These are phyloP conservation scores for Clarkia xantiana DNA, from an alignment of 345 rosid genomes.

Conservation along the genomic window DNA sequence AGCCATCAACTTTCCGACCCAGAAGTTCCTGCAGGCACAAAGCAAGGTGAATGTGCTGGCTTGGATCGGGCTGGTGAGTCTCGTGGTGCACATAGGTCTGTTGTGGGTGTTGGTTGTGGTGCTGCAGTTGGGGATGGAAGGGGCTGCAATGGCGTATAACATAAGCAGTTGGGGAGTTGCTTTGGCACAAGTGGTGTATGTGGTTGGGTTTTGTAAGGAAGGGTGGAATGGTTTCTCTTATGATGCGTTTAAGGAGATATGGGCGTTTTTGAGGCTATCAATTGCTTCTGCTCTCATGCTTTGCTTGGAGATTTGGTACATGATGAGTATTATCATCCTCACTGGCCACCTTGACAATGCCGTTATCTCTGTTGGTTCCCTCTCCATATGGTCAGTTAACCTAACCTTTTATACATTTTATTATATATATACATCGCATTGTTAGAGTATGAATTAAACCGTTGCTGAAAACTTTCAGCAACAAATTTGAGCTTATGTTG, in stretches of 20 bases:
- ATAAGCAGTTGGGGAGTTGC: slow-evolving; percentile 32
- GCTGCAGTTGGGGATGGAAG: slow-evolving; percentile 34
- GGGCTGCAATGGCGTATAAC: slow-evolving; percentile 59
- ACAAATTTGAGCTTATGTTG: too few species aligned
- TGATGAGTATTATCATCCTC: slow-evolving; percentile 65
- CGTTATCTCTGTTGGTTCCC: slow-evolving; percentile 56
- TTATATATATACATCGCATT: too few species aligned
- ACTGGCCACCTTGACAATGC: slow-evolving; percentile 61
- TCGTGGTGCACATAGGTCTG: slow-evolving; percentile 24
- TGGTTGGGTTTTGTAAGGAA: slow-evolving; percentile 42
- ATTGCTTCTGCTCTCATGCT: slow-evolving; percentile 76
- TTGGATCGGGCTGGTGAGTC: slow-evolving; percentile 41
- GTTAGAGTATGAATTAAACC: too few species aligned
- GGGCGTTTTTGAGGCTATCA: slow-evolving; percentile 67
- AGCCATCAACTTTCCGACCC: slow-evolving; percentile 46
- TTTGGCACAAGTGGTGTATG: slow-evolving; percentile 37
- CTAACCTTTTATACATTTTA: too few species aligned
- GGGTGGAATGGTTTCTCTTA: slow-evolving; percentile 55
- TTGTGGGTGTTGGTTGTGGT: slow-evolving; percentile 37
- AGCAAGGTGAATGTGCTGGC: slow-evolving; percentile 46
- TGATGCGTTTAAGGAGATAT: slow-evolving; percentile 48
- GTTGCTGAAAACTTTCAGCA: too few species aligned
- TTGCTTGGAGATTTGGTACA: slow-evolving; percentile 74
- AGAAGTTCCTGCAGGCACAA: slow-evolving; percentile 75
- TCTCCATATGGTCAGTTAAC: slow-evolving; percentile 56